Percentiles rank a stretch among this genome's conserved stretches.
These are phyloP conservation scores for Bryoerythrophyllum caledonicum DNA, from an alignment of 225 moss, liverwort and hornwort genomes.

Conservation along the genomic window DNA sequence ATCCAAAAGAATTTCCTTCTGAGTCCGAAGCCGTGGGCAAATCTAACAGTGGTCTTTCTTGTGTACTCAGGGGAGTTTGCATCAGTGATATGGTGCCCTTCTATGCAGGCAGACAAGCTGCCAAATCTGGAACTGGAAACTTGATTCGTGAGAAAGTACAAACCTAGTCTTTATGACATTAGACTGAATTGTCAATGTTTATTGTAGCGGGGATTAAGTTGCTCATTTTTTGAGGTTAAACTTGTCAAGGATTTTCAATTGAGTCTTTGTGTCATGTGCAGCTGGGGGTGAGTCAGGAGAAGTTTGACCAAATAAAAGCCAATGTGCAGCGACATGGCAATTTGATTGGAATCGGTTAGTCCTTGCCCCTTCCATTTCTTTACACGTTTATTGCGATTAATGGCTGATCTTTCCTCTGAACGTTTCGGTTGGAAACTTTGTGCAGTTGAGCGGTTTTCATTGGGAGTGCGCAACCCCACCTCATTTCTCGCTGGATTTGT, in stretches of 20 bases:
- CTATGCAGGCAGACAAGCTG: slow-evolving; percentile 84
- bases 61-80: slow-evolving; percentile 82
- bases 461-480: slow-evolving; percentile 91
- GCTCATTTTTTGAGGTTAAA: neutral
- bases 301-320: slow-evolving; percentile 64
- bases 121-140: slow-evolving; percentile 63
- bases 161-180: neutral
- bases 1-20: neutral
- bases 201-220: neutral
- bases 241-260: neutral
- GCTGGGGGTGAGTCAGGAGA: slow-evolving; percentile 86
- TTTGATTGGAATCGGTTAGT: slow-evolving; percentile 85
- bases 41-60: slow-evolving; percentile 5
- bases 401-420: neutral
- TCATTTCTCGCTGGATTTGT: slow-evolving; percentile 89
- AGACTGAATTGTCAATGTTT: neutral
- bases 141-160: slow-evolving; percentile 71
- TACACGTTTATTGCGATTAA: slow-evolving; percentile 2
- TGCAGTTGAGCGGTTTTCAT: slow-evolving; percentile 89
- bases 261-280: slow-evolving; percentile 33
- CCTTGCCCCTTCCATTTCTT: neutral
- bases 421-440: slow-evolving; percentile 2
- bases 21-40: neutral
- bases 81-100: slow-evolving; percentile 98
- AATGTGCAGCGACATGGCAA: slow-evolving; percentile 89